Evolutionary conservation across 78 protist genomes (phyloP).

Genomic region (Planoprotostelium fungivorum): DNA sequence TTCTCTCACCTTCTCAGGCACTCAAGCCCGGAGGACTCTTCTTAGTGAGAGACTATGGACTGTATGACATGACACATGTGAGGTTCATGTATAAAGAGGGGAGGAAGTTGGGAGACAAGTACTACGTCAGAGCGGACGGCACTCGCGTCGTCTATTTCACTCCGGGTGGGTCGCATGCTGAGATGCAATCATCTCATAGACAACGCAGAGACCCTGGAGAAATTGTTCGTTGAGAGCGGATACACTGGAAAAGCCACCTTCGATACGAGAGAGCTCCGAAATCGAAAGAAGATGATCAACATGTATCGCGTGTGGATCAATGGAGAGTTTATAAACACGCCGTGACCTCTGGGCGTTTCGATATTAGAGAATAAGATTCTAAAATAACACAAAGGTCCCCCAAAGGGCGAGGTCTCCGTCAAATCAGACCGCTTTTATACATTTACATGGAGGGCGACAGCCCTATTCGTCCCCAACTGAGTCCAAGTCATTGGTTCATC

Average conservation of each 20-base stretch:
- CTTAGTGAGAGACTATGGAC: slow-evolving; percentile 65
- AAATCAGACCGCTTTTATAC: too few relatives aligned
- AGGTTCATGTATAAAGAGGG: slow-evolving; percentile 44
- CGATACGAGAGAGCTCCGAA: slow-evolving; percentile 57
- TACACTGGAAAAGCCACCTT: slow-evolving; percentile 4
- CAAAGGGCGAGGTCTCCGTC: too few relatives aligned
- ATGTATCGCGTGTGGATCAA: slow-evolving; percentile 76
- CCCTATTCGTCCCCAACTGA: too few relatives aligned
- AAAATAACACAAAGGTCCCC: too few relatives aligned
- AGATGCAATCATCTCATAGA: too few relatives aligned
- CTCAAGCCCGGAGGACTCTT: slow-evolving; percentile 72
- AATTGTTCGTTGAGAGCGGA: too few relatives aligned
- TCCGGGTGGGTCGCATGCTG: neutral
- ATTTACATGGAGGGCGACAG: too few relatives aligned
- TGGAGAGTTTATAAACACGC: slow-evolving; percentile 58
- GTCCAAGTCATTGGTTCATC: too few relatives aligned
- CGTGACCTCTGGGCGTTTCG: too few relatives aligned
- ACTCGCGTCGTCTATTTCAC: slow-evolving; percentile 61
- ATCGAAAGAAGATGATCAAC: slow-evolving; percentile 59
- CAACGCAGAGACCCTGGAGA: slow-evolving; percentile 43
- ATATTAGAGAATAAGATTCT: too few relatives aligned
- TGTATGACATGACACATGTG: slow-evolving; percentile 68
- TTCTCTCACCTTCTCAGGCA: slow-evolving; percentile 5
- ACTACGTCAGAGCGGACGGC: slow-evolving; percentile 66
- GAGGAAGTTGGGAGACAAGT: slow-evolving; percentile 53